Evolutionary conservation across 306 rosid species (phyloP).

Genomic region (Acacia confusa): DNA sequence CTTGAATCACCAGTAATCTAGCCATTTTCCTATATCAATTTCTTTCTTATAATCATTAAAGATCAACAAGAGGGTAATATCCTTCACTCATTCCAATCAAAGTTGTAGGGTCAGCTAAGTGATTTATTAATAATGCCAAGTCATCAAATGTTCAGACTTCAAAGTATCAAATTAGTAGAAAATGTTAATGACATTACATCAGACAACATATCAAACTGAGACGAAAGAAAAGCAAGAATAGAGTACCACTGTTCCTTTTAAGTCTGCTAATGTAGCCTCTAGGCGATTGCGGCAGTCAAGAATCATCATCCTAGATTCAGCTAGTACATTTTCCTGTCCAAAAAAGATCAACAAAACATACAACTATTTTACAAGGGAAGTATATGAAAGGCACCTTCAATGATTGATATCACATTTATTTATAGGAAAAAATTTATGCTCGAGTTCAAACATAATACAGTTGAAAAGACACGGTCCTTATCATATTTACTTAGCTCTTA

Average conservation of each 20-base stretch:
- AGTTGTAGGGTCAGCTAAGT: neutral
- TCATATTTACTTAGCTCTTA: neutral
- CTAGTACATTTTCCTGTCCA: conserved; percentile 89
- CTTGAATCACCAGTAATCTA: conserved; percentile 16
- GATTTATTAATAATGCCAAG: conserved; percentile 22
- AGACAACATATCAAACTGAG: conserved; percentile 4
- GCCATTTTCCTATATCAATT: conserved; percentile 8
- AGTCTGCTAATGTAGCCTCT: conserved; percentile 67
- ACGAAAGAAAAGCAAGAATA: conserved; percentile 7
- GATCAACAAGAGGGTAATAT: conserved; percentile 21
- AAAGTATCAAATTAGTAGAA: neutral
- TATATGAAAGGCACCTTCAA: conserved; percentile 4
- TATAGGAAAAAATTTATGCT: neutral
- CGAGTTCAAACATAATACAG: conserved; percentile 19
- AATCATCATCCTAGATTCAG: conserved; percentile 96
- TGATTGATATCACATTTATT: neutral
- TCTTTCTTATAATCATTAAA: neutral
- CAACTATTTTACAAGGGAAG: conserved; percentile 10
- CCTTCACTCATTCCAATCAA: neutral
- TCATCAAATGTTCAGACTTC: conserved; percentile 11
- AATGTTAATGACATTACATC: neutral
- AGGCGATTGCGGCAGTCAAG: conserved; percentile 91
- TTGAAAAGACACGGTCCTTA: neutral
- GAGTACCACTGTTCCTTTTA: conserved; percentile 69
- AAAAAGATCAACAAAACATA: conserved; percentile 19